Evolutionary conservation across 768 basidiomycete genomes (phyloP), one percentile per base, ranked within the genome.

Genomic region (Kondoa subrosea): DNA sequence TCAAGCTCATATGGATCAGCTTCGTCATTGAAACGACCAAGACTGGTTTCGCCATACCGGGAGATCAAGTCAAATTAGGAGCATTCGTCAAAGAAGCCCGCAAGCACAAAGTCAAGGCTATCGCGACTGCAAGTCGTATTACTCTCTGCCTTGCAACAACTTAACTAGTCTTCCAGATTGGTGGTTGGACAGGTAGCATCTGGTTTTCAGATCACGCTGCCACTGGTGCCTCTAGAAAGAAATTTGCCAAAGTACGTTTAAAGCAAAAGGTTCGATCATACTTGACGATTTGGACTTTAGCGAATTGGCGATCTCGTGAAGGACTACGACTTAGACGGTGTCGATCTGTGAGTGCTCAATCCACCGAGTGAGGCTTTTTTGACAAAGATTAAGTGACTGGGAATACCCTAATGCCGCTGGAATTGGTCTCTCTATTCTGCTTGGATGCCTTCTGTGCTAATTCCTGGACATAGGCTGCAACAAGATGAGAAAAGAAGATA

Each of bases 341-440:
- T 50, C 40, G 40, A 50, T 21, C 8, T 50, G 40, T 50, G 21
- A 8, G 40, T 21, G 8, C 32, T 66, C 61, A n/a, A 59, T 1
- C 3, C n/a, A 30, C 61, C 21, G 14, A 56, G 34, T n/a, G 56
- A 50, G 2, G 81, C n/a, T n/a, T n/a, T n/a, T n/a, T 81, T 27
- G 33, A 71, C 8, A 69, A 25, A 25, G 17, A 59, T 66, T 62
- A 59, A 31, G 63, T 30, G 56, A 4, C 57, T 33, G 91, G 91
- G 92, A 95, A 77, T 95, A 92, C 77, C 91, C 91, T 56, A 50
- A 50, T 50, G 21, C 12, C 40, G 40, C 8, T 8, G 40, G 88
- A 85, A 57, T 81, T 80, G n/a, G n/a, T n/a, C n/a, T n/a, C n/a
- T n/a, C n/a, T n/a, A n/a, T n/a, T n/a, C n/a, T n/a, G n/a, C n/a